These are phyloP conservation scores for Daldinia concentrica DNA, from an alignment of 495 filamentous ascomycete genomes.

Conservation along the genomic window DNA sequence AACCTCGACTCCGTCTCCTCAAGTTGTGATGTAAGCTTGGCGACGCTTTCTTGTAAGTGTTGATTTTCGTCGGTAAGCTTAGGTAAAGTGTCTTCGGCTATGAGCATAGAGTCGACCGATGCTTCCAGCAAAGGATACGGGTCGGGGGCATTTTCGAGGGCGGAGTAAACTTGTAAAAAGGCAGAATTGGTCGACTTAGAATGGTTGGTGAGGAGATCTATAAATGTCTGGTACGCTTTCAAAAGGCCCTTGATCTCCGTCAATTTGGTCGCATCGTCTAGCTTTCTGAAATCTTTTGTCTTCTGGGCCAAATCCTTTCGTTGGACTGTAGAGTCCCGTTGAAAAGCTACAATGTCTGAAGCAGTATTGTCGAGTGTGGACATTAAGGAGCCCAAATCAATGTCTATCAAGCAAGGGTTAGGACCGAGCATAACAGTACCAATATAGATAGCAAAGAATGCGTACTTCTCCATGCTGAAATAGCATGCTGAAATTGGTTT, in stretches of 20 bases:
- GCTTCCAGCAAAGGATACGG: constrained; percentile 97
- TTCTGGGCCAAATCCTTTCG: constrained; percentile 97
- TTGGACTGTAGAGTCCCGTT: constrained; percentile 90
- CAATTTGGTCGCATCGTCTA: constrained; percentile 90
- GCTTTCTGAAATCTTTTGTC: constrained; percentile 96
- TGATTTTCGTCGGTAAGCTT: constrained; percentile 87
- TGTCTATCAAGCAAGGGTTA: constrained; percentile 65
- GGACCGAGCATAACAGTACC: constrained; percentile 27
- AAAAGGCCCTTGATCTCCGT: constrained; percentile 87
- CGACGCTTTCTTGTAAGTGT: constrained; percentile 80
- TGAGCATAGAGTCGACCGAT: constrained; percentile 89
- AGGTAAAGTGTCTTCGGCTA: constrained; percentile 89
- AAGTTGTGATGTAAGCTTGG: constrained; percentile 86
- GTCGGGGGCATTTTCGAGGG: constrained; percentile 93
- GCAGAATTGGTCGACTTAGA: constrained; percentile 90
- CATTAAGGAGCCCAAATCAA: constrained; percentile 86
- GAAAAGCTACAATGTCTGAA: constrained; percentile 89
- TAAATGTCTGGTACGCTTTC: constrained; percentile 98
- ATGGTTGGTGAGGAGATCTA: constrained; percentile 93
- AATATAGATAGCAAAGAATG: constrained; percentile 8
- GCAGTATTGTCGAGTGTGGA: constrained; percentile 90
- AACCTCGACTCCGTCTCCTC: constrained; percentile 83
- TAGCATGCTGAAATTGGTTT: constrained; percentile 95
- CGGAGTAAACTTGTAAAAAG: constrained; percentile 91
- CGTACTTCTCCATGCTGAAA: constrained; percentile 95